phyloP scores from a whole-genome alignment of 1,284 basidiomycete genomes.

The Marasmius sp. region DNA sequence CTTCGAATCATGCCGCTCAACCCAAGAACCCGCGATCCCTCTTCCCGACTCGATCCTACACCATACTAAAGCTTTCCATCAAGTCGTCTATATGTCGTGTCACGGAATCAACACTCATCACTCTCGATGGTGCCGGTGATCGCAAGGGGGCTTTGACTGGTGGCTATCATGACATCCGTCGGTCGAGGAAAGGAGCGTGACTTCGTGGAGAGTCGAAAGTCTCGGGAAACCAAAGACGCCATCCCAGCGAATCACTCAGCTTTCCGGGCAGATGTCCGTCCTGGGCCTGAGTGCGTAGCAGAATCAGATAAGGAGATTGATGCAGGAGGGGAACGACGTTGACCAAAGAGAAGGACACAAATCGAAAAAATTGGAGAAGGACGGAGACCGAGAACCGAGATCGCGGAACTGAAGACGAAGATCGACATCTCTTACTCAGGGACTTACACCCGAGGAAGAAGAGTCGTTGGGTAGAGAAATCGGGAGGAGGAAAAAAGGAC shows the following conservation, averaged over 20 bases:
- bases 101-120: conserved; percentile 97
- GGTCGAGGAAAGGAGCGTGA: conserved; percentile 88
- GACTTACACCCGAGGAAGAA: conserved; percentile 76
- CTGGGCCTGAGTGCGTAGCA: conserved; percentile 71
- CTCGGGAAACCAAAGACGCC: conserved; percentile 72
- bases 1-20: conserved; percentile 95
- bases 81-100: conserved; percentile 94
- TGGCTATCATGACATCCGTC: conserved; percentile 91
- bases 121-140: conserved; percentile 97
- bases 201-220: conserved; percentile 69
- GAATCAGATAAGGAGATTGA: conserved; percentile 68
- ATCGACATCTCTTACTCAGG: conserved; percentile 73
- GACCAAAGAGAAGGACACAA: conserved; percentile 73
- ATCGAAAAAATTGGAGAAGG: conserved; percentile 67
- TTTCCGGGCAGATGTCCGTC: conserved; percentile 76
- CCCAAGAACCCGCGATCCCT: conserved; percentile 81
- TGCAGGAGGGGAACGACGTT: conserved; percentile 65
- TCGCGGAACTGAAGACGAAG: conserved; percentile 57
- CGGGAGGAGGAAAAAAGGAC: conserved; percentile 70
- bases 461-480: conserved; percentile 71
- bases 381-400: conserved; percentile 76
- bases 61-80: conserved; percentile 89
- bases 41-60: conserved; percentile 72
- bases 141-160: conserved; percentile 95
- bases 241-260: conserved; percentile 83